Evolutionary conservation across 345 rosid genomes (phyloP), one percentile per base, ranked within the genome.

Genomic region (Geranium rotundifolium): DNA sequence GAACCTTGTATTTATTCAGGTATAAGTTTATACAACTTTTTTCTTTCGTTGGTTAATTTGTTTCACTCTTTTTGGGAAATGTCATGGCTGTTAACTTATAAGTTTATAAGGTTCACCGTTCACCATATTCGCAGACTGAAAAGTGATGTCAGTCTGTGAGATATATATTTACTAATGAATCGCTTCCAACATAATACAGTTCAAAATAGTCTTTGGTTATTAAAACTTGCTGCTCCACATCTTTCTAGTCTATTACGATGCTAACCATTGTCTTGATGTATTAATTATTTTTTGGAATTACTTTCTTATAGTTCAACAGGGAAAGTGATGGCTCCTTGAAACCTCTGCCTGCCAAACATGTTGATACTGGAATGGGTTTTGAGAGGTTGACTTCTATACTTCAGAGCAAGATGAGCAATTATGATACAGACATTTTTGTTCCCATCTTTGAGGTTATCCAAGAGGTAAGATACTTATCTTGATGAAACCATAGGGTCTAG

Each of bases 1-100:
- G 97, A 93, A 93, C 65, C 91, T 93, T 50, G 97, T 93, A 63
- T 93, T 93, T 71, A 90, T 93, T 77, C 99, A 93, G 96, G 99
- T 90, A 77, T 16, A 30, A 29, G 30, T 34, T 46, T 46, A 14
- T 14, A 10, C 52, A 46, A 46, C 3, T 4, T 34, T 9, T 9
- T 46, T 61, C 1, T 63, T 17, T 61, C 39, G 18, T 66, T 65
- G 60, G 27, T 23, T 23, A 23, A 23, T 23, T 23, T 23, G 27
- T 23, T 23, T 23, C 27, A 23, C 27, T 23, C 27, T 23, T 23
- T 23, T 23, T 23, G 27, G 27, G 27, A 23, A 23, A 23, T 23
- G 27, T 23, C 27, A 23, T 23, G 27, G 27, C 2, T 23, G 27
- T 23, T 23, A 23, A 23, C 27, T 23, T 23, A 23, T 23, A 23